phyloP scores from a whole-genome alignment of 2,329 filamentous ascomycete species.

The Botryosphaeria dothidea region DNA sequence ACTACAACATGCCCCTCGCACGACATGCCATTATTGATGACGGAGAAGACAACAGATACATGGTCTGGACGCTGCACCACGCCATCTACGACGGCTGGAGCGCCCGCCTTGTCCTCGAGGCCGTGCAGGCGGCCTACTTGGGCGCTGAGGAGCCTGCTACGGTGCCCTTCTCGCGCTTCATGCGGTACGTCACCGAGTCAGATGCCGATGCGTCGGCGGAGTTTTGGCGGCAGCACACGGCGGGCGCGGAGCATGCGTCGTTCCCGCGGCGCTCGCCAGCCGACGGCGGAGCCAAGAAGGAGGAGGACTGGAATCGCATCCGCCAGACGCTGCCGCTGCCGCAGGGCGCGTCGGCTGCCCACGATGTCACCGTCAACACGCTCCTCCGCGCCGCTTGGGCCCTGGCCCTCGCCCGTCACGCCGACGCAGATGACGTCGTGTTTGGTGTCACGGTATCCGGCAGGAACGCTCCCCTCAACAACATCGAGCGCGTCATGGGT shows the following conservation, averaged over 20 bases:
- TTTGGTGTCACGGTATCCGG: slow-evolving; percentile 40
- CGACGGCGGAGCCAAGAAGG: neutral
- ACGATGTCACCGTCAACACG: slow-evolving; percentile 23
- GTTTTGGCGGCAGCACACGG: neutral
- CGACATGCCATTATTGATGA: slow-evolving; percentile 36
- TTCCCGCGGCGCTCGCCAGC: neutral
- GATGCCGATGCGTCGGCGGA: neutral
- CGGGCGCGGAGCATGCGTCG: neutral
- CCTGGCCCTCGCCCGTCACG: slow-evolving; percentile 23
- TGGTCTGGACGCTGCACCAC: slow-evolving; percentile 20
- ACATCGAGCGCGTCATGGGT: slow-evolving; percentile 36
- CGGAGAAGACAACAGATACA: neutral
- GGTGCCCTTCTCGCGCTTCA: neutral
- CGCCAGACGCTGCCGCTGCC: neutral
- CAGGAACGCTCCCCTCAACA: slow-evolving; percentile 34
- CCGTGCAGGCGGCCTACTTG: neutral
- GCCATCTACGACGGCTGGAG: slow-evolving; percentile 1
- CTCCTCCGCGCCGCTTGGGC: slow-evolving; percentile 31
- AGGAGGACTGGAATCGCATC: neutral
- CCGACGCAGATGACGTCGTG: slow-evolving; percentile 29
- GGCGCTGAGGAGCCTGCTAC: neutral
- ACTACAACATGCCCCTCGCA: slow-evolving; percentile 40
- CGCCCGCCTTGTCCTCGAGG: neutral
- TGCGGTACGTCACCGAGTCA: neutral
- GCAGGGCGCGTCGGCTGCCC: neutral